Conservation (phyloP, 768 basidiomycete genomes). For the Russula olivacea region DNA sequence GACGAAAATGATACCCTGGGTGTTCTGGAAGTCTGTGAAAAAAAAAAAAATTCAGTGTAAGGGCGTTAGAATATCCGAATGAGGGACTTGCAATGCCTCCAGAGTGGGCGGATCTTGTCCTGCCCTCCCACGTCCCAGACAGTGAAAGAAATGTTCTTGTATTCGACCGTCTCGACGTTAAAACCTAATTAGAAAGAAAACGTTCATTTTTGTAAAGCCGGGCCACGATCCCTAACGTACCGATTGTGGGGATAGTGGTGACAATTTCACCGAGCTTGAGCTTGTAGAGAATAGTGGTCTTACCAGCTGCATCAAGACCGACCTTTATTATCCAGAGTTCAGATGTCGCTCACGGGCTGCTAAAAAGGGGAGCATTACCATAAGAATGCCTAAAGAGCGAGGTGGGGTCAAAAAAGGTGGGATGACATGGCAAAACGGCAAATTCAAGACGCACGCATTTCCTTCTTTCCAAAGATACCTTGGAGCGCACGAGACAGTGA, state of each 20-base stretch:
- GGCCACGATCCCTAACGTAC: constrained; percentile 43
- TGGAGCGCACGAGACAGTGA: constrained; percentile 69
- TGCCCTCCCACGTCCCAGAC: constrained; percentile 99
- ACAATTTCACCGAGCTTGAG: constrained; percentile 99
- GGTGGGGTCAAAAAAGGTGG: constrained; percentile 26
- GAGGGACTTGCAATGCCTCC: constrained; percentile 94
- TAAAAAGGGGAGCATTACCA: constrained; percentile 44
- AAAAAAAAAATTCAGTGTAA: constrained; percentile 15
- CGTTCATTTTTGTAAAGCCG: constrained; percentile 20
- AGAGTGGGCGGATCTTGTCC: constrained; percentile 99
- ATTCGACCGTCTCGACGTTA: constrained; percentile 99
- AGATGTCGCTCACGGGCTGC: neutral
- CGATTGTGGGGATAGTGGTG: constrained; percentile 99
- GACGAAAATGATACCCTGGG: constrained; percentile 99
- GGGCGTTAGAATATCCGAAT: constrained; percentile 21
- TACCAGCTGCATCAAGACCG: constrained; percentile 98
- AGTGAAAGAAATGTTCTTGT: constrained; percentile 99
- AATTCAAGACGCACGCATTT: constrained; percentile 80
- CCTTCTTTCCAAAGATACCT: constrained; percentile 94
- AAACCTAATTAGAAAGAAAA: constrained; percentile 60
- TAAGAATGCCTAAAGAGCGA: constrained; percentile 78
- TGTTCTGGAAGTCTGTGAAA: constrained; percentile 95
- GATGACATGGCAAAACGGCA: constrained; percentile 28
- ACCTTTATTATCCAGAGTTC: constrained; percentile 47
- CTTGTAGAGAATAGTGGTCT: constrained; percentile 98